phyloP scores from a whole-genome alignment of 306 rosid species.

The Albizia julibrissin region DNA sequence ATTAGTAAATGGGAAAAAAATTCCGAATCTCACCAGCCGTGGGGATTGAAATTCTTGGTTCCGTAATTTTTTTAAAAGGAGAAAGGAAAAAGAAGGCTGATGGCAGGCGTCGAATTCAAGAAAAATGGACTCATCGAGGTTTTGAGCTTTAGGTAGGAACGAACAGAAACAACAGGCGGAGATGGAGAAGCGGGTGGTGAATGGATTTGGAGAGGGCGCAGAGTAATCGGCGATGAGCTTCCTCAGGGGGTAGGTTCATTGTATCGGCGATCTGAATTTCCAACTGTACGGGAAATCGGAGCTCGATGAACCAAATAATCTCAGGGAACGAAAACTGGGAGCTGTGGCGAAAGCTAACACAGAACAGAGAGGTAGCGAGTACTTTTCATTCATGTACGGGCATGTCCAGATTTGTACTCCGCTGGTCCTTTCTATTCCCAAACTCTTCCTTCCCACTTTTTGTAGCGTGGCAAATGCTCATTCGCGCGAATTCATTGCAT shows the following conservation, averaged over 20 bases:
- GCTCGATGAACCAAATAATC: neutral
- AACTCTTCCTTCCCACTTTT: neutral
- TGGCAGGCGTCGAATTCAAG: neutral
- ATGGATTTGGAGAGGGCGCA: slow-evolving; percentile 36
- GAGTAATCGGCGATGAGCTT: slow-evolving; percentile 24
- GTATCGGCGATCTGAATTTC: neutral
- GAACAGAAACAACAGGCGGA: slow-evolving; percentile 53
- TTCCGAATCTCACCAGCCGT: neutral
- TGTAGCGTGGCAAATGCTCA: slow-evolving; percentile 5
- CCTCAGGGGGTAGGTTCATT: slow-evolving; percentile 34
- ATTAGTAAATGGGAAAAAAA: neutral
- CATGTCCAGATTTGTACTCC: slow-evolving; percentile 34
- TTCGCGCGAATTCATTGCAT: neutral
- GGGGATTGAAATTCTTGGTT: neutral
- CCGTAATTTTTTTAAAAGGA: neutral
- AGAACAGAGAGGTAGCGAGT: neutral
- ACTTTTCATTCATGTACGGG: slow-evolving; percentile 36
- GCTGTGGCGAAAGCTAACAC: neutral
- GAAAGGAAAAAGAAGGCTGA: neutral
- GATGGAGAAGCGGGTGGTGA: slow-evolving; percentile 51
- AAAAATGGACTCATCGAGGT: neutral
- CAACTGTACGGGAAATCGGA: neutral
- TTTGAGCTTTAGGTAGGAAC: slow-evolving; percentile 50
- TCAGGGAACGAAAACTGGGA: neutral
- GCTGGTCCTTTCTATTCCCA: neutral